Evolutionary conservation across 192 early-diverging fungal genomes (phyloP), one percentile per base, ranked within the genome.

Genomic region (Coemansia sp.): DNA sequence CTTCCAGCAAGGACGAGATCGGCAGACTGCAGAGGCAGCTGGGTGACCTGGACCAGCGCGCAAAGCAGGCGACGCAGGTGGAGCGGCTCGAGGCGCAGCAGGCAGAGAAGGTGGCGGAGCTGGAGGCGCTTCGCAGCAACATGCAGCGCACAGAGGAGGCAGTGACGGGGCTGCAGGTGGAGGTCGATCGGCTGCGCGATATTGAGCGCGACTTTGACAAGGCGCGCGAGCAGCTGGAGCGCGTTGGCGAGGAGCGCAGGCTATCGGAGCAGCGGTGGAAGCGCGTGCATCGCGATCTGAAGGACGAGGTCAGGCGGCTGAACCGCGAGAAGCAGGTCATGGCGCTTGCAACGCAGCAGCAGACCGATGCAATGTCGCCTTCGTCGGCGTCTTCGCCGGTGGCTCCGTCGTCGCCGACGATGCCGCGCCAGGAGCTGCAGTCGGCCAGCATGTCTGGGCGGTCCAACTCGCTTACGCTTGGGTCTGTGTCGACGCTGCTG

Each of bases 261-360:
- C 41, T 82, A 42, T 59, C 74, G 0, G 81, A 82, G 58, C 62
- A 73, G 50, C 70, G 75, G 23, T 82, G 81, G 81, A 73, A 72
- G 64, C 63, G 74, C 1, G 69, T 82, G 25, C 74, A 78, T 41
- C 67, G 75, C 9, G 81, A 78, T 30, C 50, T 82, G 29, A 82
- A 82, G 53, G 75, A 82, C 10, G 81, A 82, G 57, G 70, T 82
- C 20, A 63, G 75, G 6, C 65, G 72, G 41, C 53, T 82, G 48
- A 72, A 78, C 25, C 70, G 75, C 33, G 72, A 82, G 54, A 62
- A 60, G 28, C 56, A 57, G 36, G 19, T 38, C 3, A 38, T 33
- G n/a, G 42, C 45, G 19, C 50, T 52, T 11, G 10, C 37, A 11
- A n/a, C 29, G 36, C 57, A 42, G 37, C 30, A 36, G 37, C 30